Conservation (phyloP, 768 basidiomycete species). For the Termitomyces sp. region DNA sequence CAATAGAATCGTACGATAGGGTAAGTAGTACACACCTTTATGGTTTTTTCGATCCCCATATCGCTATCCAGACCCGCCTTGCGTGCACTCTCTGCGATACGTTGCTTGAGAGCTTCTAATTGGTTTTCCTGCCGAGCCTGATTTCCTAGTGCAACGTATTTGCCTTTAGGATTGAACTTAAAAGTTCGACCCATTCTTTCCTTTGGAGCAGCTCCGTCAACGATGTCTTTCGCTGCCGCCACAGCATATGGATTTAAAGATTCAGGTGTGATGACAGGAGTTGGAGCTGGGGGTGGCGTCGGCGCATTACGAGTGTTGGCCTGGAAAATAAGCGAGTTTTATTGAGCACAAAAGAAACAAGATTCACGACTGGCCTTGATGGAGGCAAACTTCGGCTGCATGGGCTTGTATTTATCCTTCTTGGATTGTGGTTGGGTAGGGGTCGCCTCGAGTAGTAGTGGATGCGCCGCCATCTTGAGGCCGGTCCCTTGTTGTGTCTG, state of each 20-base stretch:
- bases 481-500: slow-evolving; percentile 77
- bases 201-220: slow-evolving; percentile 70
- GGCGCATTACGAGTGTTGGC: slow-evolving; percentile 79
- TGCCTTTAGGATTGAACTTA: slow-evolving; percentile 90
- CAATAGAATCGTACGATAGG: background rate
- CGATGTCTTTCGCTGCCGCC: slow-evolving; percentile 52
- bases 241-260: slow-evolving; percentile 77
- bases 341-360: background rate
- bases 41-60: slow-evolving; percentile 85
- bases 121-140: slow-evolving; percentile 72
- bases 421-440: slow-evolving; percentile 62
- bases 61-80: slow-evolving; percentile 96
- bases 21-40: slow-evolving; percentile 56
- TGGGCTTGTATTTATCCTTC: slow-evolving; percentile 94
- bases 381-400: slow-evolving; percentile 98
- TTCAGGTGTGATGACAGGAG: slow-evolving; percentile 38
- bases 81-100: slow-evolving; percentile 88
- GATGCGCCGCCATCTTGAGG: slow-evolving; percentile 89
- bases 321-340: slow-evolving; percentile 22
- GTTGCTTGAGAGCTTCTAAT: slow-evolving; percentile 87
- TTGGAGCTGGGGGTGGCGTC: slow-evolving; percentile 50
- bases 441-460: slow-evolving; percentile 71
- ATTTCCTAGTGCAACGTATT: slow-evolving; percentile 75
- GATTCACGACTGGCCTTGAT: slow-evolving; percentile 60
- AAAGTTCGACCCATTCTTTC: slow-evolving; percentile 70